Conservation (phyloP, 2,329 filamentous ascomycete genomes). For the Alternaria longipes region DNA sequence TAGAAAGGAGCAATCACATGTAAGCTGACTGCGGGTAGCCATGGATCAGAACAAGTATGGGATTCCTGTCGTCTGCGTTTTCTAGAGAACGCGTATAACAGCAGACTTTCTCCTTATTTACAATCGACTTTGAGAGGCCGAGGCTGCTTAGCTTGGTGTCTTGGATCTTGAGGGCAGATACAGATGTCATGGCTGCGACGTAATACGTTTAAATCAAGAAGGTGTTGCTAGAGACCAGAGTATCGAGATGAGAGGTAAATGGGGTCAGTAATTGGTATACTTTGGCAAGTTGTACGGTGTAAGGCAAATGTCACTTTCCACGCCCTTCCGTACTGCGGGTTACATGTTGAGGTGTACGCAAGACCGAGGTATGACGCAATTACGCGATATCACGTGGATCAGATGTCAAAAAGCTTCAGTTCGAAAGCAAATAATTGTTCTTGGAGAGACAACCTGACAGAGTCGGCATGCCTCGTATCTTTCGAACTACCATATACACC, state of each 20-base stretch:
- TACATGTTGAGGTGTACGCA: not conserved
- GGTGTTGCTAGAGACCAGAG: not conserved
- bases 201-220: not conserved
- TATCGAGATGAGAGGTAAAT: not conserved
- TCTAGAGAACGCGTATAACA: slow-evolving; percentile 39
- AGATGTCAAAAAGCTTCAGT: not conserved
- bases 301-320: not conserved
- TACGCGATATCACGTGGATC: slow-evolving; percentile 10
- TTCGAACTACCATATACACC: slow-evolving; percentile 4
- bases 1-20: slow-evolving; percentile 25
- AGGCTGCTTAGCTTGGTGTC: slow-evolving; percentile 41
- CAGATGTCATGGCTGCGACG: slow-evolving; percentile 23
- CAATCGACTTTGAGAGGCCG: slow-evolving; percentile 36
- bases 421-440: not conserved
- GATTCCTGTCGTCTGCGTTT: slow-evolving; percentile 36
- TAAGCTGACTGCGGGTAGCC: slow-evolving; percentile 47
- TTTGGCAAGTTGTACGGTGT: not conserved
- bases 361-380: slow-evolving; percentile 22
- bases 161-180: slow-evolving; percentile 37
- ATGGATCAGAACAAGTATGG: slow-evolving; percentile 44
- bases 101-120: slow-evolving; percentile 39
- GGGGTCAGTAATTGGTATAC: not conserved
- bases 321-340: slow-evolving; percentile 2
- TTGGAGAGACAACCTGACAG: not conserved
- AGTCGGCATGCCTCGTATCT: not conserved